Percentiles rank a stretch among this genome's conserved stretches.
Conservation (phyloP, 2,329 filamentous ascomycete species). For the Myriosclerotinia scirpicola region DNA sequence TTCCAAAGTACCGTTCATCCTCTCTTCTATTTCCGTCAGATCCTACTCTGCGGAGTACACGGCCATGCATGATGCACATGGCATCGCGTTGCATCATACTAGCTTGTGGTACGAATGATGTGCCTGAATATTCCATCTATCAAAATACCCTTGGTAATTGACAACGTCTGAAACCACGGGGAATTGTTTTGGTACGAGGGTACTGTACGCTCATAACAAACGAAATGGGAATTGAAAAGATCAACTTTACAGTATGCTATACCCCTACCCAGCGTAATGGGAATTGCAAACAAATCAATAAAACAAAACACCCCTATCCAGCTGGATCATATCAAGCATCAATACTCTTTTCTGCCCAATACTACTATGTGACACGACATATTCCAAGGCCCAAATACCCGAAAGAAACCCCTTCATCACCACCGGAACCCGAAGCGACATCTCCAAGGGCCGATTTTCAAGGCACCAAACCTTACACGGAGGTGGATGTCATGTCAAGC, state of each 20-base stretch:
- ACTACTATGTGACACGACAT: too few species aligned
- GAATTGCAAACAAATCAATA: too few species aligned
- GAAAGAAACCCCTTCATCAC: neutral
- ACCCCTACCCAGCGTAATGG: too few species aligned
- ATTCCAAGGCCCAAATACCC: neutral
- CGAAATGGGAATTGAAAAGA: too few species aligned
- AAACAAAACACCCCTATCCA: too few species aligned
- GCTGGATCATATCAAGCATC: too few species aligned
- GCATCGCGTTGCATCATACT: neutral
- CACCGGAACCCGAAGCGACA: neutral
- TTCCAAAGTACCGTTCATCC: neutral
- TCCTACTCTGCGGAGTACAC: neutral
- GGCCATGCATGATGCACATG: neutral
- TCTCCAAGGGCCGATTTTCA: conserved; percentile 1
- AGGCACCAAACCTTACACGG: conserved; percentile 12
- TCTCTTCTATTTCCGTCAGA: conserved; percentile 1
- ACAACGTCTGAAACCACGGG: too few species aligned
- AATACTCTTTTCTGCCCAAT: too few species aligned
- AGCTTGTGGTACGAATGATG: neutral
- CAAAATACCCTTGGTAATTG: too few species aligned
- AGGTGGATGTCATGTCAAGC: neutral
- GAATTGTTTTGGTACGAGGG: too few species aligned
- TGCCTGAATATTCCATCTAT: neutral
- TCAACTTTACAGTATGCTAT: too few species aligned
- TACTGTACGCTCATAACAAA: too few species aligned